Conservation (phyloP, 805 yeast species). For the Candida sanyiensis region DNA sequence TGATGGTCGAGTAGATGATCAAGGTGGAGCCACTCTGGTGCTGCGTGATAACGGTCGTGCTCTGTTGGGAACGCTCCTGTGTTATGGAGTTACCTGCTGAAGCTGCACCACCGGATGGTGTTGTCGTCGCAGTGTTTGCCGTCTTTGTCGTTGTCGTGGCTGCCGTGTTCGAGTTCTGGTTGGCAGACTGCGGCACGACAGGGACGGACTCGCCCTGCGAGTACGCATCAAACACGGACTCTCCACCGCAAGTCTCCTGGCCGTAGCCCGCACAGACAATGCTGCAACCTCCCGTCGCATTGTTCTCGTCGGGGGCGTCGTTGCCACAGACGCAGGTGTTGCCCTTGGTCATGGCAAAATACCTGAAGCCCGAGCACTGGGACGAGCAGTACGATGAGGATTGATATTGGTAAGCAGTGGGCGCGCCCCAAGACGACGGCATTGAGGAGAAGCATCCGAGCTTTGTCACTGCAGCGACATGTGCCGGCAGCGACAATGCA, state of each 20-base stretch:
- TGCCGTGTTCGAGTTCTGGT: conserved; percentile 26
- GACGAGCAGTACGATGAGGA: conserved; percentile 42
- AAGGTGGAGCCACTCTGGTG: conserved; percentile 17
- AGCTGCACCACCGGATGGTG: too few species aligned
- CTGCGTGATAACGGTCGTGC: conserved; percentile 21
- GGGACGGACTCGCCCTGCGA: conserved; percentile 25
- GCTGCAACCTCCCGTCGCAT: conserved; percentile 30
- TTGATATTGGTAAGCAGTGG: conserved; percentile 43
- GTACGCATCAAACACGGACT: conserved; percentile 41
- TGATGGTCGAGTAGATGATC: conserved; percentile 14
- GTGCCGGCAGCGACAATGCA: background rate
- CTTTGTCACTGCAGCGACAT: background rate
- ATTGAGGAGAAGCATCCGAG: conserved; percentile 20
- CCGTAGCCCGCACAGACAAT: conserved; percentile 53
- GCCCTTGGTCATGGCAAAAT: conserved; percentile 44
- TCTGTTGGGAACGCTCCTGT: background rate
- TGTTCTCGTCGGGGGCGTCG: conserved; percentile 32
- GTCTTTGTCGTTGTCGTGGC: conserved; percentile 9
- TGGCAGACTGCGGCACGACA: conserved; percentile 18
- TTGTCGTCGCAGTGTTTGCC: conserved; percentile 19
- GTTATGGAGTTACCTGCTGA: background rate
- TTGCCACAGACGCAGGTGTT: conserved; percentile 56
- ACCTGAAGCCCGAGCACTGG: conserved; percentile 36
- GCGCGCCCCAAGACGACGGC: conserved; percentile 17
- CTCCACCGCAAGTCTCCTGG: conserved; percentile 58